Evolutionary conservation across 2,329 filamentous ascomycete genomes (phyloP).

Genomic region (Cladorrhinum sp.): DNA sequence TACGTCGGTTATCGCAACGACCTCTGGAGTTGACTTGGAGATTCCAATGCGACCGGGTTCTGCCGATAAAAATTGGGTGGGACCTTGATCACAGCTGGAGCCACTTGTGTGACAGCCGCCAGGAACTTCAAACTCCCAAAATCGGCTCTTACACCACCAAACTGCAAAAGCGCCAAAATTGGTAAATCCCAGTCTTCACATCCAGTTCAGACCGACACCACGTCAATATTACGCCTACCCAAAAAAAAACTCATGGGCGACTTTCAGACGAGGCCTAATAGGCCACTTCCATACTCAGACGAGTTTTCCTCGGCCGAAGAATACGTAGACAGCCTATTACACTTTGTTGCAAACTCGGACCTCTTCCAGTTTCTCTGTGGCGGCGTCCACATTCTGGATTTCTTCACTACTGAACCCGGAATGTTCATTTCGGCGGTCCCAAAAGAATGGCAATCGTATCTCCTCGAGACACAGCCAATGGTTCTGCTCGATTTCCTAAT

Average conservation of each 20-base stretch:
- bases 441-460: conserved; percentile 76
- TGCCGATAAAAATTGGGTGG: conserved; percentile 19
- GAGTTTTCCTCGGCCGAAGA: conserved; percentile 69
- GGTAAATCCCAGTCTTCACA: background rate
- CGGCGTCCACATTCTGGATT: conserved; percentile 95
- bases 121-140: conserved; percentile 1
- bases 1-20: conserved; percentile 12
- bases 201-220: background rate
- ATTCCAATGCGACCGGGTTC: conserved; percentile 5
- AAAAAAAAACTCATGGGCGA: conserved; percentile 15
- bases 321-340: conserved; percentile 75
- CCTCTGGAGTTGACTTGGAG: conserved; percentile 11
- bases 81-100: background rate
- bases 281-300: conserved; percentile 64
- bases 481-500: conserved; percentile 77
- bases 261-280: conserved; percentile 46
- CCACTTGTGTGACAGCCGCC: conserved; percentile 5
- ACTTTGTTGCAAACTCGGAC: conserved; percentile 70
- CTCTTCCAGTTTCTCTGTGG: conserved; percentile 88
- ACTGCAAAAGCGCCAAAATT: conserved; percentile 7
- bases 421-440: conserved; percentile 78
- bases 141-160: background rate
- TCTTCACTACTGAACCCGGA: conserved; percentile 82
- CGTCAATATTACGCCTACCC: background rate
- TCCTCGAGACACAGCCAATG: conserved; percentile 68